phyloP scores from a whole-genome alignment of 129 eudicot genomes.

The Solidago caesia region DNA sequence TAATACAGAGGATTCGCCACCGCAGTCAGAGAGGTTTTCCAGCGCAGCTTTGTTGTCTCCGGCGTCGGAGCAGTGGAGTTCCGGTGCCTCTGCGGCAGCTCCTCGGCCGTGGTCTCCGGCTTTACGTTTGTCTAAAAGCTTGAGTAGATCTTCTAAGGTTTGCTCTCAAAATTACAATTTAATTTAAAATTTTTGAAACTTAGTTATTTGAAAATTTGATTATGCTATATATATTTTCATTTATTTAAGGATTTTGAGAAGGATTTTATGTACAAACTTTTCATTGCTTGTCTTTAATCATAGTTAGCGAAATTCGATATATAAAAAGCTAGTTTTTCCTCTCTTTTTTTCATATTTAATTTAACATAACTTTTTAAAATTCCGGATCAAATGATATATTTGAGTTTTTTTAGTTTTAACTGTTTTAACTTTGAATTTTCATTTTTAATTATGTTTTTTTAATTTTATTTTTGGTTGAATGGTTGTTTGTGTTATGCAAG shows the following conservation, averaged over 20 bases:
- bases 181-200: not conserved
- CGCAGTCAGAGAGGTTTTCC: constrained; percentile 49
- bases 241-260: too few relatives aligned
- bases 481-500: not conserved
- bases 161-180: not conserved
- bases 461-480: not conserved
- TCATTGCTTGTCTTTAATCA: too few relatives aligned
- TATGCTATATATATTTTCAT: too few relatives aligned
- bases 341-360: too few relatives aligned
- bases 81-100: constrained; percentile 34
- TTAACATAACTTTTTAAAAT: too few relatives aligned
- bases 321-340: too few relatives aligned
- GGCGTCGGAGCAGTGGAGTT: constrained; percentile 27
- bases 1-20: constrained; percentile 31
- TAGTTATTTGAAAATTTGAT: not conserved
- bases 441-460: not conserved
- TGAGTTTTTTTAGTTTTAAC: not conserved
- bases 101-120: constrained; percentile 38
- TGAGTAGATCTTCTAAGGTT: constrained; percentile 78
- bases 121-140: constrained; percentile 52
- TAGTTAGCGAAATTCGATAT: too few relatives aligned
- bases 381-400: not conserved
- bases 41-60: constrained; percentile 56
- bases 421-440: not conserved
- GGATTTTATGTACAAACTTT: too few relatives aligned